phyloP scores from a whole-genome alignment of 805 yeast species.

The Candida rishiriensis region DNA sequence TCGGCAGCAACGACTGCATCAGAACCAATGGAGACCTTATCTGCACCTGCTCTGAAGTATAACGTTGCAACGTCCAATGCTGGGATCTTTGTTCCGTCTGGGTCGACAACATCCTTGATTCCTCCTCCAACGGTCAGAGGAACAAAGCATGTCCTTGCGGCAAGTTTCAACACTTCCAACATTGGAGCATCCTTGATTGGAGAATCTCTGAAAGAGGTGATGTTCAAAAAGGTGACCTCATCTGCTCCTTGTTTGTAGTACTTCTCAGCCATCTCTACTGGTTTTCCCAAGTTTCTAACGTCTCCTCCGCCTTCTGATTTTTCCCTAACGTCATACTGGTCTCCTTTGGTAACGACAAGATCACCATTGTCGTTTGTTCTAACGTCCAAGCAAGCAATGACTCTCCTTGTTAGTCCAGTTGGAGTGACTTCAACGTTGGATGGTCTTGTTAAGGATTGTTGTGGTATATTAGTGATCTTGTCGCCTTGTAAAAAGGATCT shows the following conservation, averaged over 20 bases:
- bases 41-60: slow-evolving; percentile 96
- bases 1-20: slow-evolving; percentile 96
- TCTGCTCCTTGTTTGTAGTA: slow-evolving; percentile 96
- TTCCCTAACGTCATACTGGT: slow-evolving; percentile 95
- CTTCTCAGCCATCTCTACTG: slow-evolving; percentile 87
- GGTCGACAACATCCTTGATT: slow-evolving; percentile 83
- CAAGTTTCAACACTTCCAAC: slow-evolving; percentile 78
- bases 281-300: slow-evolving; percentile 94
- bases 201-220: slow-evolving; percentile 92
- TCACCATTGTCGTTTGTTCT: slow-evolving; percentile 93
- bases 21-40: slow-evolving; percentile 95
- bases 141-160: slow-evolving; percentile 90
- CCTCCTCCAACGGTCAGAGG: slow-evolving; percentile 99
- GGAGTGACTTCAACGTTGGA: slow-evolving; percentile 21
- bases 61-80: slow-evolving; percentile 88
- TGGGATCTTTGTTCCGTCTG: slow-evolving; percentile 71
- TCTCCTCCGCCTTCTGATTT: slow-evolving; percentile 45
- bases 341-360: slow-evolving; percentile 96
- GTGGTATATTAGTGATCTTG: slow-evolving; percentile 25
- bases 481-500: slow-evolving; percentile 60
- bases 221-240: slow-evolving; percentile 90
- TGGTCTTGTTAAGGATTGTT: not conserved
- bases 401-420: slow-evolving; percentile 77
- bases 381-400: slow-evolving; percentile 97
- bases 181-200: slow-evolving; percentile 93